These are phyloP conservation scores for Lichina pygmaea DNA, from an alignment of 495 filamentous ascomycete genomes.

Conservation along the genomic window DNA sequence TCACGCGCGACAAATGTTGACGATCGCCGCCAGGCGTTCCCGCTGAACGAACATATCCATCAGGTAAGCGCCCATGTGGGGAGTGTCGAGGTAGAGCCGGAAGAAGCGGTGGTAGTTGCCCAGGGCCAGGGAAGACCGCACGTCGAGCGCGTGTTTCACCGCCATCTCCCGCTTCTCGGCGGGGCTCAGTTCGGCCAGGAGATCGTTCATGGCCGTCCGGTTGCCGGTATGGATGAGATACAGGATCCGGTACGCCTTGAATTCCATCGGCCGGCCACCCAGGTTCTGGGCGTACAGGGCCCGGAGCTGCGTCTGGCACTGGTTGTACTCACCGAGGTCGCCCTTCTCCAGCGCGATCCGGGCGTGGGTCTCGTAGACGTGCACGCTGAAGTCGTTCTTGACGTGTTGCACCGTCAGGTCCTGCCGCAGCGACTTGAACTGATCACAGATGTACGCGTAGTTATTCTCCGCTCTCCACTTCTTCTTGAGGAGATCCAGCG, in stretches of 20 bases:
- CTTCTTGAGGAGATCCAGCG: conserved; percentile 66
- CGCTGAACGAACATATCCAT: conserved; percentile 97
- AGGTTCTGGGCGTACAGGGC: conserved; percentile 65
- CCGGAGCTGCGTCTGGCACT: conserved; percentile 94
- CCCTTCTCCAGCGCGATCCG: conserved; percentile 95
- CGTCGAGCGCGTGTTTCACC: conserved; percentile 76
- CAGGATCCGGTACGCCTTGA: conserved; percentile 98
- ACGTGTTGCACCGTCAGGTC: conserved; percentile 96
- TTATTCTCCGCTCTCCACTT: conserved; percentile 89
- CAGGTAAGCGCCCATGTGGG: conserved; percentile 92
- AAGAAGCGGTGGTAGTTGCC: conserved; percentile 97
- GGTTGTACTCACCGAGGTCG: conserved; percentile 99
- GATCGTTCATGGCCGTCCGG: conserved; percentile 91
- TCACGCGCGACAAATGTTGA: conserved; percentile 82
- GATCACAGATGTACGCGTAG: conserved; percentile 92
- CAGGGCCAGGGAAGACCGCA: conserved; percentile 71
- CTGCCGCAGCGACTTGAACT: conserved; percentile 96
- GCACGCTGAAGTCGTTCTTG: conserved; percentile 81
- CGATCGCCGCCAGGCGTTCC: conserved; percentile 72
- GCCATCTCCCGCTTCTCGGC: conserved; percentile 66
- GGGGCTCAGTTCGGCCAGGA: conserved; percentile 88
- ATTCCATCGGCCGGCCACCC: conserved; percentile 78
- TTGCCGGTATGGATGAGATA: conserved; percentile 99
- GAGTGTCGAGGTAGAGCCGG: conserved; percentile 74
- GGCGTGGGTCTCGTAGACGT: conserved; percentile 91